Percentiles rank a stretch among this genome's conserved stretches.
These are phyloP conservation scores for Boletus huronensis DNA, from an alignment of 768 basidiomycete species.

Conservation along the genomic window DNA sequence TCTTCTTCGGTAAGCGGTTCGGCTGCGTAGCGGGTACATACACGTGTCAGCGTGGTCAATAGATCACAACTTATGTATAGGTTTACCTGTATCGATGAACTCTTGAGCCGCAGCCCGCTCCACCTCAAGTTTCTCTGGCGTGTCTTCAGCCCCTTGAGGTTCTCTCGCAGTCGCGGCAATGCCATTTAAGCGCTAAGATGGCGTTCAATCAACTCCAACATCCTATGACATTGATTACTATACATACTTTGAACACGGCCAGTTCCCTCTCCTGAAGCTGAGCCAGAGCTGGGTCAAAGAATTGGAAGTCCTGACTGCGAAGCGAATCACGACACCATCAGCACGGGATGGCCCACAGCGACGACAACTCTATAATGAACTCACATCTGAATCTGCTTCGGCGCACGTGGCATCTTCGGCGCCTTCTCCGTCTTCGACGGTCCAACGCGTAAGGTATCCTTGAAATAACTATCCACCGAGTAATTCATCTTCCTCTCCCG, in stretches of 20 bases:
- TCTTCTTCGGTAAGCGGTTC: slow-evolving; percentile 92
- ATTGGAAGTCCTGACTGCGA: slow-evolving; percentile 90
- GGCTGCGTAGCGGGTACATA: slow-evolving; percentile 44
- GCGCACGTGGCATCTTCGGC: slow-evolving; percentile 78
- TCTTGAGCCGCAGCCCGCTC: slow-evolving; percentile 79
- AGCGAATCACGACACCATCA: neutral
- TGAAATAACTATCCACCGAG: slow-evolving; percentile 94
- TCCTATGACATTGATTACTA: neutral
- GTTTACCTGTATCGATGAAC: slow-evolving; percentile 77
- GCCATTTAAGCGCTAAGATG: slow-evolving; percentile 55
- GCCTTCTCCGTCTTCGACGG: slow-evolving; percentile 78
- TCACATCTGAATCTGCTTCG: slow-evolving; percentile 82
- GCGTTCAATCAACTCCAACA: neutral
- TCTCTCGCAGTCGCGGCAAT: slow-evolving; percentile 66
- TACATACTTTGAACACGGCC: slow-evolving; percentile 66
- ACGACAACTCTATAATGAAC: slow-evolving; percentile 26
- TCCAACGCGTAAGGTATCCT: slow-evolving; percentile 80
- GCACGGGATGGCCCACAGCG: neutral
- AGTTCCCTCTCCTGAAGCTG: slow-evolving; percentile 86
- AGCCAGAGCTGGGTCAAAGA: slow-evolving; percentile 80
- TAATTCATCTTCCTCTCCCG: slow-evolving; percentile 93
- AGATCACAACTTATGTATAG: neutral
- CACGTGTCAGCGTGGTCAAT: neutral
- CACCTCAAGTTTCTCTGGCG: slow-evolving; percentile 79
- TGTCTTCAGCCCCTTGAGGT: slow-evolving; percentile 65